phyloP scores from a whole-genome alignment of 2,329 filamentous ascomycete genomes.

The Chlorencoelia australis region DNA sequence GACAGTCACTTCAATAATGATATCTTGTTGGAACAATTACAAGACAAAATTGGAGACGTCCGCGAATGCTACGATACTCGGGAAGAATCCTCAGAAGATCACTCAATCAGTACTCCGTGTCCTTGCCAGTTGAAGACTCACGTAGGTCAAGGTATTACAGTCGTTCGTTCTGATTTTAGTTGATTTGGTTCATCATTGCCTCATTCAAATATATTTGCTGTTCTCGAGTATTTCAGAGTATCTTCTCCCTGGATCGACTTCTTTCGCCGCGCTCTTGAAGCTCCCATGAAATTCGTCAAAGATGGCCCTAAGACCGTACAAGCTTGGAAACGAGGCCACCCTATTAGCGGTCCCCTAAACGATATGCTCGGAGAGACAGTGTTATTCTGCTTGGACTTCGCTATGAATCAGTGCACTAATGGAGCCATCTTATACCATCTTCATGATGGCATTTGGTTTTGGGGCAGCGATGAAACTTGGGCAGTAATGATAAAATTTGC shows the following conservation, averaged over 20 bases:
- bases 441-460: slow-evolving; percentile 60
- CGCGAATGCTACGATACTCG: slow-evolving; percentile 22
- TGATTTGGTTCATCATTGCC: slow-evolving; percentile 48
- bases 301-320: slow-evolving; percentile 39
- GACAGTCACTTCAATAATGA: slow-evolving; percentile 35
- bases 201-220: slow-evolving; percentile 46
- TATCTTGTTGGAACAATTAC: slow-evolving; percentile 48
- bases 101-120: slow-evolving; percentile 48
- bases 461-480: slow-evolving; percentile 49
- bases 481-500: slow-evolving; percentile 44
- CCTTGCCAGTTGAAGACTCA: slow-evolving; percentile 41
- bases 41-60: slow-evolving; percentile 29
- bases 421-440: slow-evolving; percentile 49
- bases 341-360: slow-evolving; percentile 47
- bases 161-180: slow-evolving; percentile 47
- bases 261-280: slow-evolving; percentile 48
- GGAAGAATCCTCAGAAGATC: slow-evolving; percentile 35
- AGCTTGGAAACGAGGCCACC: slow-evolving; percentile 45
- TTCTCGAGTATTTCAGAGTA: slow-evolving; percentile 50
- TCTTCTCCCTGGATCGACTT: slow-evolving; percentile 46
- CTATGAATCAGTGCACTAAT: slow-evolving; percentile 46
- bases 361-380: slow-evolving; percentile 49
- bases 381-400: slow-evolving; percentile 55
- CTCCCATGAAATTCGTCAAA: slow-evolving; percentile 46
- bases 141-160: slow-evolving; percentile 38